A percentile compares a stretch with the other conserved stretches of the same genome.
Conservation (phyloP, 2,329 filamentous ascomycete species). For the Zasmidium cellare region DNA sequence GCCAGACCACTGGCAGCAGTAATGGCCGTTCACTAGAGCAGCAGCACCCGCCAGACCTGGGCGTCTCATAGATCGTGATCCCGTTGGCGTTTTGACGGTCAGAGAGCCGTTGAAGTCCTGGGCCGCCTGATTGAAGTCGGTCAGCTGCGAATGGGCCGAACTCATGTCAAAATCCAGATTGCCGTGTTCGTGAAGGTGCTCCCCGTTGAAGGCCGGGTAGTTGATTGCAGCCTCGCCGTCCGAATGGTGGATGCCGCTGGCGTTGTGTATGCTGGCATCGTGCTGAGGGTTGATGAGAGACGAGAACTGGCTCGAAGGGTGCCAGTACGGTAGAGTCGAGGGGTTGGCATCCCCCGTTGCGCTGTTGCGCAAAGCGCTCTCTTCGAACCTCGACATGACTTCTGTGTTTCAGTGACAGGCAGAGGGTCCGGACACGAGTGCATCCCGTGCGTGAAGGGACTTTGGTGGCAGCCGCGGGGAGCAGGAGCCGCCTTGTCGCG, state of each 20-base stretch:
- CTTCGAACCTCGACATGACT: slow-evolving; percentile 24
- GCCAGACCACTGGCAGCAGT: slow-evolving; percentile 31
- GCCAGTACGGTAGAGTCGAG: slow-evolving; percentile 25
- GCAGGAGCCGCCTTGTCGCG: not conserved
- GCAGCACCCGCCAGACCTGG: slow-evolving; percentile 29
- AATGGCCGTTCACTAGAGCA: slow-evolving; percentile 27
- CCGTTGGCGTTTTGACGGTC: slow-evolving; percentile 22
- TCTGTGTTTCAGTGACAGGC: not conserved
- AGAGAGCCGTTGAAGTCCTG: slow-evolving; percentile 7
- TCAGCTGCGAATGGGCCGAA: slow-evolving; percentile 3
- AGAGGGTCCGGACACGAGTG: not conserved
- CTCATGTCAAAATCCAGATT: slow-evolving; percentile 9
- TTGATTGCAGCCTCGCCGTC: not conserved
- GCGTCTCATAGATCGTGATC: slow-evolving; percentile 19
- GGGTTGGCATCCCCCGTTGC: slow-evolving; percentile 10
- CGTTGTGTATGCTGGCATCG: slow-evolving; percentile 7
- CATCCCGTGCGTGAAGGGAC: not conserved
- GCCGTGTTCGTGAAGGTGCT: not conserved
- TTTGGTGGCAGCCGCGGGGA: not conserved
- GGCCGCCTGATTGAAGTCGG: slow-evolving; percentile 11
- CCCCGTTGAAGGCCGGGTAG: slow-evolving; percentile 7
- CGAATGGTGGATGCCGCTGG: not conserved
- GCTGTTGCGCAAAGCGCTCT: slow-evolving; percentile 25
- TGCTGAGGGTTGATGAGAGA: slow-evolving; percentile 23
- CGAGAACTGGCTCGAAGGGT: slow-evolving; percentile 25